A percentile compares a stretch with the other conserved stretches of the same genome.
Conservation (phyloP, 495 filamentous ascomycete species). For the Podospora appendiculata region DNA sequence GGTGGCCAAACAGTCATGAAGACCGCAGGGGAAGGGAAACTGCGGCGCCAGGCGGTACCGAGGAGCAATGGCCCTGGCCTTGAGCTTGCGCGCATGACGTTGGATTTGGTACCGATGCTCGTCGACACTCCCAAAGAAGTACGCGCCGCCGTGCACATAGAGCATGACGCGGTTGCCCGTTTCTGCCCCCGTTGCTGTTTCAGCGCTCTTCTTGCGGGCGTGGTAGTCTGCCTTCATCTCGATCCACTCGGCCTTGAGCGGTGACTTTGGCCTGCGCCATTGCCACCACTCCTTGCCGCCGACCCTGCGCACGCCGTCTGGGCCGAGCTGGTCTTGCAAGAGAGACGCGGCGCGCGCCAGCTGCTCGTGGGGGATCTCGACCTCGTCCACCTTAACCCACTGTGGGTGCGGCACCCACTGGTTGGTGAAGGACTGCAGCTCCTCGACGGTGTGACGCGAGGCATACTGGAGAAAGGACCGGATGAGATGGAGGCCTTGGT, state of each 20-base stretch:
- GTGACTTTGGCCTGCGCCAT: constrained; percentile 60
- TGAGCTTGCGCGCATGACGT: constrained; percentile 86
- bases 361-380: constrained; percentile 56
- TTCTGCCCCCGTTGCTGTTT: too few relatives aligned
- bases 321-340: constrained; percentile 64
- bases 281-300: constrained; percentile 91
- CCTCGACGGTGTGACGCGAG: constrained; percentile 83
- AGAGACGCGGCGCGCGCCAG: constrained; percentile 53
- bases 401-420: constrained; percentile 86
- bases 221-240: constrained; percentile 84
- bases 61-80: constrained; percentile 81
- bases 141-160: constrained; percentile 76
- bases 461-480: constrained; percentile 76
- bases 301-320: constrained; percentile 60
- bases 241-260: constrained; percentile 82
- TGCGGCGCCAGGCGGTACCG: constrained; percentile 85
- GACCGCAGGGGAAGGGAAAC: constrained; percentile 87
- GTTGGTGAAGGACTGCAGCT: constrained; percentile 79
- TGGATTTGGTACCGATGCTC: constrained; percentile 96
- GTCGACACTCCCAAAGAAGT: constrained; percentile 81
- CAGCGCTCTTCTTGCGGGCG: constrained; percentile 51
- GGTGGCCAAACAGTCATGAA: constrained; percentile 80
- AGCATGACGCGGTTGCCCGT: constrained; percentile 73
- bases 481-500: constrained; percentile 85
- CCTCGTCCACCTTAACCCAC: constrained; percentile 75